phyloP scores from a whole-genome alignment of 2,329 filamentous ascomycete genomes.

The Balansia obtecta region DNA sequence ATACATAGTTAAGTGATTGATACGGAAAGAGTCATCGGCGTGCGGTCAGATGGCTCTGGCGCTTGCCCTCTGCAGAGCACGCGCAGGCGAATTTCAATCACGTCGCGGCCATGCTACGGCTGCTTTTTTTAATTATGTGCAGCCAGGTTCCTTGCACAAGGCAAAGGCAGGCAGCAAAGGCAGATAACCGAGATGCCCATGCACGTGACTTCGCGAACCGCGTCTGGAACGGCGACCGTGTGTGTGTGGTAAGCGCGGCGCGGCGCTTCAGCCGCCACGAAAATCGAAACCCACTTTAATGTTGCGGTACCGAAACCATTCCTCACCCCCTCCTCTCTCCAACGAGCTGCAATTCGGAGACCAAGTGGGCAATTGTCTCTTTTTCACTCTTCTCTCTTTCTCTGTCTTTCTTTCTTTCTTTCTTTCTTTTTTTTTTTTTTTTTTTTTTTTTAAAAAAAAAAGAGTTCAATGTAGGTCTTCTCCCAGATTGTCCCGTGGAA shows the following conservation, averaged over 20 bases:
- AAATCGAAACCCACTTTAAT: slow-evolving; percentile 6
- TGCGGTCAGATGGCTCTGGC: too few species aligned
- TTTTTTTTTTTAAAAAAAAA: too few species aligned
- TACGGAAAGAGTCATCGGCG: too few species aligned
- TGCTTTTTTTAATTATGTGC: neutral
- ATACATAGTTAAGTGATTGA: too few species aligned
- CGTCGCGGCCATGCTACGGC: too few species aligned
- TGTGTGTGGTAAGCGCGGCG: slow-evolving; percentile 6
- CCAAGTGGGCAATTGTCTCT: neutral
- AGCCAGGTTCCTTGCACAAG: neutral
- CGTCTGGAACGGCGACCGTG: neutral
- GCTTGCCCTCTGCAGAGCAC: too few species aligned
- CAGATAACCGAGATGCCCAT: neutral
- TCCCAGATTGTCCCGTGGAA: neutral
- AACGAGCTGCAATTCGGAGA: neutral
- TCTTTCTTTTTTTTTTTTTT: neutral
- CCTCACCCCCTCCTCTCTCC: neutral
- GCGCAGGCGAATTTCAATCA: too few species aligned
- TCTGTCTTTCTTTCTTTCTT: neutral
- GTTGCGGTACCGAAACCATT: neutral
- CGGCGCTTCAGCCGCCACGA: slow-evolving; percentile 6
- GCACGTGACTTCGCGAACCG: slow-evolving; percentile 15
- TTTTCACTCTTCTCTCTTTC: neutral
- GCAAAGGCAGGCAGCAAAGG: neutral
- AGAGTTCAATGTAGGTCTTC: too few species aligned